Base-by-base conservation (phyloP, 2,329 filamentous ascomycete genomes). In the Chalaropsis ovoidea region DNA sequence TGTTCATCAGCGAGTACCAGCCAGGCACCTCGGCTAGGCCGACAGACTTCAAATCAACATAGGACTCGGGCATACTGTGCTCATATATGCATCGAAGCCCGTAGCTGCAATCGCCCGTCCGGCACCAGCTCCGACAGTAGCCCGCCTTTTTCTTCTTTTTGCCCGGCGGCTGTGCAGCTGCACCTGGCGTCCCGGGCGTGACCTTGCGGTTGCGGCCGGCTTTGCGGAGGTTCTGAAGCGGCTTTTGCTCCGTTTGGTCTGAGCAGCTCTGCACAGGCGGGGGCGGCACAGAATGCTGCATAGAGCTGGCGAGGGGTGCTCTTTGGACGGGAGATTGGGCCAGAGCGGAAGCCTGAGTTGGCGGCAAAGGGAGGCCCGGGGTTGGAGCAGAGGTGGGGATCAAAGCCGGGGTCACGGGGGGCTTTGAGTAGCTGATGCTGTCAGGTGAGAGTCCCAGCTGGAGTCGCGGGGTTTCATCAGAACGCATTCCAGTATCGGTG, bases 111-210 rank as follows among this genome's bases (percentile, higher is more conserved):
- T 71, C 74, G 6, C 80, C 80, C 49, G 76, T 72, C 63, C 75
- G 74, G 71, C 79, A 81, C 79, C 79, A 83, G 71, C 78, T 73
- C 13, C 76, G 75, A 71, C 80, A 81, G 70, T 72, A 71, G 31
- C 66, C 47, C 22, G 67, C 66, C 39, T 60, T 63, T 19, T 47
- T 66, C 13, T 60, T 64, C 13, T 58, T 22, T 6, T 22, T 42
- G 56, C n/a, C 39, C 15, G 8, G 19, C 24, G 15, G 13, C 19
- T 24, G 27, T 63, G 13, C 31, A 35, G 52, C 56, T 6, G 65
- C 11, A n/a, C 43, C 15, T 15, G 4, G n/a, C 4, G 43, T 19
- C 1, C 43, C 43, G 2, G n/a, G 43, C 15, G 15, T 17, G 13
- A 39, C 43, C n/a, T 47, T 47, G 61, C 52, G 27, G 47, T 39